Evolutionary conservation across 306 rosid genomes (phyloP).

Genomic region (Cicer chorassanicum): DNA sequence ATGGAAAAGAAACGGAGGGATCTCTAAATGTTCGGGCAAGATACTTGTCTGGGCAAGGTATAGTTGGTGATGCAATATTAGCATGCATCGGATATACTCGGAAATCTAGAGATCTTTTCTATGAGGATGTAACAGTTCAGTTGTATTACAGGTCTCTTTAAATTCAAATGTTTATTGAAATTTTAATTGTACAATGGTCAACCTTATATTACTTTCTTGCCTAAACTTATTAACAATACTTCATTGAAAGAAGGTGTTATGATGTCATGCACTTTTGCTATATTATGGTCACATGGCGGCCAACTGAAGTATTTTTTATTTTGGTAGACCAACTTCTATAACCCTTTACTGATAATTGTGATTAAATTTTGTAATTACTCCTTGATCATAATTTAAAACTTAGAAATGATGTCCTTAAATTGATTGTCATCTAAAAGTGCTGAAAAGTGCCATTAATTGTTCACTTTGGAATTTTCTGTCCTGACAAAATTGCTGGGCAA

Average conservation of each 20-base stretch:
- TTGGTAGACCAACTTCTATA: constrained; percentile 1
- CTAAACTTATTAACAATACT: constrained; percentile 27
- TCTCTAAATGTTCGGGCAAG: constrained; percentile 75
- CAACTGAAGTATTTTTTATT: constrained; percentile 27
- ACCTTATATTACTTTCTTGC: constrained; percentile 33
- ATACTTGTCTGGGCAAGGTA: constrained; percentile 79
- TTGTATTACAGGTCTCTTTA: constrained; percentile 81
- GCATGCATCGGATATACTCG: constrained; percentile 82
- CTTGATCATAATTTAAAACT: constrained; percentile 3
- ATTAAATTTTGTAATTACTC: constrained; percentile 12
- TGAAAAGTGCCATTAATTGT: constrained; percentile 15
- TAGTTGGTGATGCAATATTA: constrained; percentile 85
- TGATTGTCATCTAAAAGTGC: constrained; percentile 31
- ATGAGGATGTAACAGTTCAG: constrained; percentile 68
- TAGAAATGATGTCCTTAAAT: constrained; percentile 22
- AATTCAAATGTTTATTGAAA: constrained; percentile 28
- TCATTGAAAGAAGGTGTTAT: constrained; percentile 4
- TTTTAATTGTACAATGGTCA: constrained; percentile 27
- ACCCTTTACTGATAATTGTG: constrained; percentile 7
- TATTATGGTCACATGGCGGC: not conserved
- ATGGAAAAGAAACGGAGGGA: constrained; percentile 56
- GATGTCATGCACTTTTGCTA: constrained; percentile 11
- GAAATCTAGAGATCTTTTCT: constrained; percentile 74
- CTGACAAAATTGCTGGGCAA: constrained; percentile 3
- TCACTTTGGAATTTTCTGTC: constrained; percentile 12